phyloP scores from a whole-genome alignment of 805 yeast genomes.

The Metschnikowia baotianmanensis region DNA sequence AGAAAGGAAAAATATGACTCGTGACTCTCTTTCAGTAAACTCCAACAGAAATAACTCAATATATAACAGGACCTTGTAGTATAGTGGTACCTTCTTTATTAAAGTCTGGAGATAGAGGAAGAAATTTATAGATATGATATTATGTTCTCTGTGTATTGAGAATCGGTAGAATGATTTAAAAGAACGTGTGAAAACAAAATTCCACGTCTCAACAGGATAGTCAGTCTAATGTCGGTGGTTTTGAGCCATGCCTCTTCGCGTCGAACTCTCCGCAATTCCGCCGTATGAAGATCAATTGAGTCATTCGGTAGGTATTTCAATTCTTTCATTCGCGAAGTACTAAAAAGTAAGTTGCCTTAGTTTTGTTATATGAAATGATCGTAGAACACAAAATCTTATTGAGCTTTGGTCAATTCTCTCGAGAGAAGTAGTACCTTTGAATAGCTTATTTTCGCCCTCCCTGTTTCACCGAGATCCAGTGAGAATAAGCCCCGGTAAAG shows the following conservation, averaged over 20 bases:
- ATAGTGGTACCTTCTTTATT: no score
- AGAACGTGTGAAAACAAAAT: no score
- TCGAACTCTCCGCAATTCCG: background rate
- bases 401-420: background rate
- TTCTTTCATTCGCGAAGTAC: background rate
- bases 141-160: no score
- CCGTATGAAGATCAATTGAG: no score
- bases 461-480: background rate
- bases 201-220: background rate
- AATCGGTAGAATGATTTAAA: background rate
- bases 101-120: no score
- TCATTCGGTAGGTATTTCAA: background rate
- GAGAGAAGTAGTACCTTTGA: background rate
- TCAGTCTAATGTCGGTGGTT: background rate
- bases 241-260: constrained; percentile 2
- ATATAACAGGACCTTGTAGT: no score
- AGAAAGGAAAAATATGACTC: no score
- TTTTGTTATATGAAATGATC: background rate
- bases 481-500: background rate
- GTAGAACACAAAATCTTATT: no score
- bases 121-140: no score
- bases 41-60: no score
- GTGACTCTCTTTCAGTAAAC: no score
- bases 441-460: no score
- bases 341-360: background rate